These are phyloP conservation scores for Neurospora sp. DNA, from an alignment of 2,329 filamentous ascomycete genomes.

Conservation along the genomic window DNA sequence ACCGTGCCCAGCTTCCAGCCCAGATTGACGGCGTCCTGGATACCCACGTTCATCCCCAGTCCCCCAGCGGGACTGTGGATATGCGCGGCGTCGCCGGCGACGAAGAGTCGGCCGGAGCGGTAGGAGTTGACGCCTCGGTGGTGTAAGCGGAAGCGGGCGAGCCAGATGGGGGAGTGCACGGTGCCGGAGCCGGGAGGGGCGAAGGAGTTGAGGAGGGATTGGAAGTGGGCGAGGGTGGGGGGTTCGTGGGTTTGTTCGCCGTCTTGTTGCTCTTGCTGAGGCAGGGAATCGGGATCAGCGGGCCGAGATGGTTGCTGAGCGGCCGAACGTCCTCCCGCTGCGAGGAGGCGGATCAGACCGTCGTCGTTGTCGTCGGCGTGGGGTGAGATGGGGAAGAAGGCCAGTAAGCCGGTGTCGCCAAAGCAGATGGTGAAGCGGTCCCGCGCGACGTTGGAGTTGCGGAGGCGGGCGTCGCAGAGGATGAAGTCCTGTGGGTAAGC, in stretches of 20 bases:
- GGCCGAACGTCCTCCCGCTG: not conserved
- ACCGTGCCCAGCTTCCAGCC: constrained; percentile 43
- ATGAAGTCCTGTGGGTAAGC: constrained; percentile 34
- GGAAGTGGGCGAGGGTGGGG: constrained; percentile 25
- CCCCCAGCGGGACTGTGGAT: constrained; percentile 46
- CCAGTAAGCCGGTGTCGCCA: constrained; percentile 25
- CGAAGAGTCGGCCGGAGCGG: constrained; percentile 37
- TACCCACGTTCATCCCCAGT: constrained; percentile 48
- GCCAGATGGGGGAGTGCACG: constrained; percentile 26
- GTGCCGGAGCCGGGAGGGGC: constrained; percentile 18
- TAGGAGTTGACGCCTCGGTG: constrained; percentile 32
- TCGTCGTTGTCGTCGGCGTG: not conserved
- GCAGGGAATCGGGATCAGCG: not conserved
- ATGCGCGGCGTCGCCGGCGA: constrained; percentile 49
- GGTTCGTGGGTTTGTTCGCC: constrained; percentile 6
- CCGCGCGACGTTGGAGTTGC: constrained; percentile 14
- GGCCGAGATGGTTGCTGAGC: not conserved
- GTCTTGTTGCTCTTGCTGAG: constrained; percentile 15
- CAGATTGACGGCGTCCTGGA: constrained; percentile 44
- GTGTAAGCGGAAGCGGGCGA: constrained; percentile 36
- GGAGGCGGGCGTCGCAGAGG: constrained; percentile 29
- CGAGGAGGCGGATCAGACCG: not conserved
- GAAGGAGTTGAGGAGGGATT: constrained; percentile 20
- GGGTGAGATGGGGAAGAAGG: constrained; percentile 23
- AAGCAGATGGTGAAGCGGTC: constrained; percentile 14